These are phyloP conservation scores for Multifurca ochricompacta DNA, from an alignment of 768 basidiomycete species.

Conservation along the genomic window DNA sequence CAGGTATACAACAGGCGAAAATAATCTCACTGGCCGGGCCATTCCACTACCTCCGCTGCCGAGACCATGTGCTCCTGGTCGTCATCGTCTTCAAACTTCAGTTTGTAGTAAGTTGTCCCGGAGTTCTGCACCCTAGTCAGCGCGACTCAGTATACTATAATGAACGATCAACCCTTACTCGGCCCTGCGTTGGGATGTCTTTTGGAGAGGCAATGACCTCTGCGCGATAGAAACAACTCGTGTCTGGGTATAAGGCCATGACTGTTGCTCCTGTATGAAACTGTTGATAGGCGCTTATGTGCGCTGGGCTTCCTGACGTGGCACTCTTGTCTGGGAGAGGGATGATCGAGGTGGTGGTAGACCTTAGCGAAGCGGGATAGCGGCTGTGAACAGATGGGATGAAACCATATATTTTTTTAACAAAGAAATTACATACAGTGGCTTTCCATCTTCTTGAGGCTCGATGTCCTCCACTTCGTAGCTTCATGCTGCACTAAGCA, in stretches of 20 bases:
- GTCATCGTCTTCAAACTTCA: constrained; percentile 86
- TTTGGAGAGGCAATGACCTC: constrained; percentile 68
- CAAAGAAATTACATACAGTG: constrained; percentile 22
- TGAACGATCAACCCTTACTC: constrained; percentile 29
- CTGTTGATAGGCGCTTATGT: constrained; percentile 62
- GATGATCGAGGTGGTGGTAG: constrained; percentile 42
- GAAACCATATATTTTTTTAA: neutral
- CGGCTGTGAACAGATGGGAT: constrained; percentile 32
- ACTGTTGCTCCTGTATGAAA: constrained; percentile 67
- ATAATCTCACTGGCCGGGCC: constrained; percentile 41
- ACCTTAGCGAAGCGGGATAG: constrained; percentile 59
- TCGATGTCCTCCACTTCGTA: constrained; percentile 86
- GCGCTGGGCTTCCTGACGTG: constrained; percentile 47
- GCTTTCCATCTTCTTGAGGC: constrained; percentile 72
- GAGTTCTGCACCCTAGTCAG: constrained; percentile 6
- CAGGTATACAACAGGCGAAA: neutral
- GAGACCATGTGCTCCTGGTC: constrained; percentile 70
- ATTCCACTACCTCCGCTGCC: constrained; percentile 79
- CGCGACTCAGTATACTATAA: constrained; percentile 28
- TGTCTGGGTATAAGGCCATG: constrained; percentile 86
- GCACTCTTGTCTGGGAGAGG: constrained; percentile 72
- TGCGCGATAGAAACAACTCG: constrained; percentile 85
- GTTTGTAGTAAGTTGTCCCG: constrained; percentile 54
- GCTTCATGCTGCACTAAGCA: constrained; percentile 30
- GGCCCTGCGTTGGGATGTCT: constrained; percentile 31